phyloP scores from a whole-genome alignment of 345 rosid species.

The Euphorbia lathyris region DNA sequence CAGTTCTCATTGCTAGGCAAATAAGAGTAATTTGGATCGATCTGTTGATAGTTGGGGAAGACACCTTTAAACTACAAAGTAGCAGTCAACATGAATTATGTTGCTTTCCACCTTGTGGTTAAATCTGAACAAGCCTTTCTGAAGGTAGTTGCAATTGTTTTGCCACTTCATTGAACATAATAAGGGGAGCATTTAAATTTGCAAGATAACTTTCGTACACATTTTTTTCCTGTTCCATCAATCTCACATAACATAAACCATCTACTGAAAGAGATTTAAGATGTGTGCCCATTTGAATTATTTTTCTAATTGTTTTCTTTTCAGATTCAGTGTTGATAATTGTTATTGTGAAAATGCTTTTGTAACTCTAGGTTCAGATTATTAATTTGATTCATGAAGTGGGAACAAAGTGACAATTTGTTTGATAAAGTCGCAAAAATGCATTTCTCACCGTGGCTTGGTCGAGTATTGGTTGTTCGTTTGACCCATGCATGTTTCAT shows the following conservation, averaged over 20 bases:
- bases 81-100: not conserved
- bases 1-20: not conserved
- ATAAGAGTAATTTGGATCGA: not conserved
- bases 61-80: not conserved
- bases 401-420: too few species aligned
- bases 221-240: not conserved
- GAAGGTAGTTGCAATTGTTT: not conserved
- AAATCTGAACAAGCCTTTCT: not conserved
- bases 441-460: too few species aligned
- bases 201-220: not conserved
- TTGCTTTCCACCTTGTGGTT: not conserved
- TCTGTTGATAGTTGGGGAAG: not conserved
- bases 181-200: not conserved
- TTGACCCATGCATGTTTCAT: too few species aligned
- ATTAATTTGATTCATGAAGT: too few species aligned
- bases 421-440: too few species aligned
- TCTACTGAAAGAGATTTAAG: not conserved
- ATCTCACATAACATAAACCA: not conserved
- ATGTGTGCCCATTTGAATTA: not conserved
- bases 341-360: too few species aligned
- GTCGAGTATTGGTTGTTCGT: too few species aligned
- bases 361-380: too few species aligned
- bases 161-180: not conserved
- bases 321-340: too few species aligned
- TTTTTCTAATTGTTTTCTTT: too few species aligned